phyloP scores from a whole-genome alignment of 495 filamentous ascomycete species.

The Massariosphaeria phaeospora region DNA sequence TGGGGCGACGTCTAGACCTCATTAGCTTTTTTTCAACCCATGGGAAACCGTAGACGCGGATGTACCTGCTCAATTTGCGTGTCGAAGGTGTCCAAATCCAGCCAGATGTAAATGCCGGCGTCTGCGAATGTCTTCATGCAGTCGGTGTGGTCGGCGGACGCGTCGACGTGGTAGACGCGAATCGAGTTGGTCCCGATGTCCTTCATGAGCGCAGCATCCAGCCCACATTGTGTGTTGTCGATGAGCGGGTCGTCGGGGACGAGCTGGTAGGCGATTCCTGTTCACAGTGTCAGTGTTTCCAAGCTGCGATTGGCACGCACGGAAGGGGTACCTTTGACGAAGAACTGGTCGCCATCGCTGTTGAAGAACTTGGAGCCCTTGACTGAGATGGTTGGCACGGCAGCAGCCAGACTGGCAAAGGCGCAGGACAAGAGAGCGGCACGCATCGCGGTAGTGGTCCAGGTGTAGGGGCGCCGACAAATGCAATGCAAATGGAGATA shows the following conservation, averaged over 20 bases:
- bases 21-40: not conserved
- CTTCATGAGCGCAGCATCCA: conserved; percentile 74
- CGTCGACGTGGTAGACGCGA: conserved; percentile 83
- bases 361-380: conserved; percentile 82
- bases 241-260: conserved; percentile 67
- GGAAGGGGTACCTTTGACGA: conserved; percentile 66
- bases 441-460: not conserved
- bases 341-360: conserved; percentile 71
- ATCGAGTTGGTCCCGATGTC: conserved; percentile 77
- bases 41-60: not conserved
- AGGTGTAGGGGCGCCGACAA: not conserved
- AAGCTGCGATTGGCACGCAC: not conserved
- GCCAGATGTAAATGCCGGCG: conserved; percentile 76
- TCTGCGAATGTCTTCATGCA: conserved; percentile 80
- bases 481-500: not conserved
- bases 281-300: conserved; percentile 5
- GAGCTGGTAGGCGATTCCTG: conserved; percentile 61
- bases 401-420: conserved; percentile 3
- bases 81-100: conserved; percentile 80
- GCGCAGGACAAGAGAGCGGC: conserved; percentile 5
- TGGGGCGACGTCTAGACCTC: conserved; percentile 39
- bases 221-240: conserved; percentile 68
- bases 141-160: conserved; percentile 60
- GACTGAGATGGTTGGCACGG: conserved; percentile 56
- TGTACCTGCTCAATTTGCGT: conserved; percentile 67